Conservation (phyloP, 2,329 filamentous ascomycete genomes). For the Aspergillus flavus region DNA sequence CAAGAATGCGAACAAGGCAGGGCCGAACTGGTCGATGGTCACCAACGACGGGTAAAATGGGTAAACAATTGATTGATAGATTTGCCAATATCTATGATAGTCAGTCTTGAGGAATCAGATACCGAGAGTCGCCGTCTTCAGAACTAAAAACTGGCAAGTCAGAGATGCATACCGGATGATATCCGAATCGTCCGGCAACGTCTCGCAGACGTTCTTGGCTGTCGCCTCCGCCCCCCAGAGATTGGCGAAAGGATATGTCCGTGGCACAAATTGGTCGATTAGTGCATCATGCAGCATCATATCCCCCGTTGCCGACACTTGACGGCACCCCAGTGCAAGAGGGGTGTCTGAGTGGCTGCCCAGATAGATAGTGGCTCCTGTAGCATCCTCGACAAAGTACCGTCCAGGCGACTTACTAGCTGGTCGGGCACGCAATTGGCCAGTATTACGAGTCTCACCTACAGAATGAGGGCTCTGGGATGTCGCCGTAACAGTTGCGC, state of each 20-base stretch:
- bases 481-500: background rate
- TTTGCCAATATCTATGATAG: slow-evolving; percentile 22
- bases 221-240: slow-evolving; percentile 24
- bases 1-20: slow-evolving; percentile 21
- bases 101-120: background rate
- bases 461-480: background rate
- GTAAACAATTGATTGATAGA: slow-evolving; percentile 21
- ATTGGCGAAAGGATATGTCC: slow-evolving; percentile 27
- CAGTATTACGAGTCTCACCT: background rate
- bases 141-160: background rate
- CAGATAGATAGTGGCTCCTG: slow-evolving; percentile 26
- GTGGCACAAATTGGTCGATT: slow-evolving; percentile 23
- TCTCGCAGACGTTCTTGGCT: slow-evolving; percentile 21
- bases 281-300: slow-evolving; percentile 14
- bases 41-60: slow-evolving; percentile 26
- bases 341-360: slow-evolving; percentile 26
- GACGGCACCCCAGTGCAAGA: slow-evolving; percentile 19
- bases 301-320: slow-evolving; percentile 9
- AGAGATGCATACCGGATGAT: slow-evolving; percentile 21
- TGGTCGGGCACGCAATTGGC: background rate
- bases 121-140: background rate
- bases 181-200: slow-evolving; percentile 26
- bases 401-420: slow-evolving; percentile 20
- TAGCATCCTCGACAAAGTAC: slow-evolving; percentile 25
- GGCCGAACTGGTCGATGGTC: slow-evolving; percentile 16